Percentiles rank a stretch among this genome's conserved stretches.
These are phyloP conservation scores for Trichoderma simmonsii DNA, from an alignment of 2,329 filamentous ascomycete genomes.

Conservation along the genomic window DNA sequence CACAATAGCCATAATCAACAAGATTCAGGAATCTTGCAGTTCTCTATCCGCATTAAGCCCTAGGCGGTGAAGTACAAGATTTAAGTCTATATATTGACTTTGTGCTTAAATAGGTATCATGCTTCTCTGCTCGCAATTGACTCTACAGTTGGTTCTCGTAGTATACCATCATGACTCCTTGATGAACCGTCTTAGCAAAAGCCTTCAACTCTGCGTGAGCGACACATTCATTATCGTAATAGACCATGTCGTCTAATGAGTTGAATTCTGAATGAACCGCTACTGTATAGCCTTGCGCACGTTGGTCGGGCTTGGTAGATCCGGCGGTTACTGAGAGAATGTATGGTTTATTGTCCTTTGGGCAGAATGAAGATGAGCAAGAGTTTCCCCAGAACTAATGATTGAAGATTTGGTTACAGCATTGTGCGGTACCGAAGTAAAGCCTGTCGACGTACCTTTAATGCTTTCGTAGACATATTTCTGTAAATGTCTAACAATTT, in stretches of 20 bases:
- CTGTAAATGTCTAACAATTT: neutral
- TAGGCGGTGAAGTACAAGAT: neutral
- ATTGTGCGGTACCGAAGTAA: neutral
- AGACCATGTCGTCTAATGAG: neutral
- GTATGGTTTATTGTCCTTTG: neutral
- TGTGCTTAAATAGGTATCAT: neutral
- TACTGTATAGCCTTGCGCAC: neutral
- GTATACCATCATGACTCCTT: neutral
- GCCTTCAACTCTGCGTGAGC: neutral
- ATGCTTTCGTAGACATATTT: neutral
- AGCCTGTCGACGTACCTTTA: neutral
- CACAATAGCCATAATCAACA: neutral
- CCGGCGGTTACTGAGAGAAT: neutral
- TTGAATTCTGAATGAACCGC: neutral
- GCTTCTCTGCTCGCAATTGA: neutral
- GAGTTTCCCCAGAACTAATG: neutral
- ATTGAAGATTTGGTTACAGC: neutral
- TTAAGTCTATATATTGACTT: neutral
- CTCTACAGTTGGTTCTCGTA: neutral
- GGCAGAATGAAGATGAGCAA: neutral
- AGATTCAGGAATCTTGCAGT: neutral
- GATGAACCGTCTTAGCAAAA: neutral
- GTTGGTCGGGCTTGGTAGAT: neutral
- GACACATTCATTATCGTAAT: neutral
- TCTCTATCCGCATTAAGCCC: neutral